Conservation (phyloP, 202 grass and related monocot species). For the Sporobolus alterniflorus region DNA sequence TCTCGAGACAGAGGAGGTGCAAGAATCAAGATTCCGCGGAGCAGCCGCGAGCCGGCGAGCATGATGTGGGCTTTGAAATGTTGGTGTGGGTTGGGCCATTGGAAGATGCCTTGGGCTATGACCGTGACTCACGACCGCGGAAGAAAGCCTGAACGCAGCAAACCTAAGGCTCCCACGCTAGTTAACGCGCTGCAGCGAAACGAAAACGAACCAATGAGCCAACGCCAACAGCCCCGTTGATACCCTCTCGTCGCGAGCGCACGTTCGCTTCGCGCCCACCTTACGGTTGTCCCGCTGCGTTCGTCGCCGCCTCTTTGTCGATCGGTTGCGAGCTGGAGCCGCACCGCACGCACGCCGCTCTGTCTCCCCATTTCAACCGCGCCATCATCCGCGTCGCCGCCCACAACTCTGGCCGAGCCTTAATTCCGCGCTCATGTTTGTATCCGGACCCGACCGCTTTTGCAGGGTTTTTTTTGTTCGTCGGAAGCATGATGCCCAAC, state of each 20-base stretch:
- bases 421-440: neutral
- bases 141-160: neutral
- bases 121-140: no score
- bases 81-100: neutral
- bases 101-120: neutral
- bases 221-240: no score
- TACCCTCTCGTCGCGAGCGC: no score
- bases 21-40: neutral
- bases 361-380: constrained; percentile 19
- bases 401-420: neutral
- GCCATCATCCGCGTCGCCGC: constrained; percentile 27
- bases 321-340: neutral
- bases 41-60: no score
- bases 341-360: neutral
- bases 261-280: neutral
- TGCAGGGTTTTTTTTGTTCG: neutral
- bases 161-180: neutral
- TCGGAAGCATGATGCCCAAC: constrained; percentile 13
- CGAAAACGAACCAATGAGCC: neutral
- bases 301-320: constrained; percentile 26
- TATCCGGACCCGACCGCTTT: neutral
- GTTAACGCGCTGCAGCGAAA: no score
- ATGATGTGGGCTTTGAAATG: neutral
- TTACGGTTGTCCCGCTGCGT: constrained; percentile 14
- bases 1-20: neutral